Conservation (phyloP, 495 filamentous ascomycete genomes). For the Podospora appendiculata region DNA sequence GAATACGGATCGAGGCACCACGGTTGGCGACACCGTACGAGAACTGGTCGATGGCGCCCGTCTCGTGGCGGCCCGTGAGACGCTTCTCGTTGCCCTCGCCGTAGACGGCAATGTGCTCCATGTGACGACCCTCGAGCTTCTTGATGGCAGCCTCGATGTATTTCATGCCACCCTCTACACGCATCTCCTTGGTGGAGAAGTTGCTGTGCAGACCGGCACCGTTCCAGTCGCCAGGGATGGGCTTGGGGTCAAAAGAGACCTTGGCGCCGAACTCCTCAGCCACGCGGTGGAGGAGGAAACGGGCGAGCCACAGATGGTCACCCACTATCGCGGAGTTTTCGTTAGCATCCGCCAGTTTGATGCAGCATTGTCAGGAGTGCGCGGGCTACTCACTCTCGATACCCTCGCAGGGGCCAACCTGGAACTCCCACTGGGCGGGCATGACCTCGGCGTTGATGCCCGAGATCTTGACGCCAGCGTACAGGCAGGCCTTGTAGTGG, state of each 20-base stretch:
- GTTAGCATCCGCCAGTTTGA: not conserved
- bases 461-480: conserved; percentile 85
- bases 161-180: conserved; percentile 91
- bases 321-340: conserved; percentile 51
- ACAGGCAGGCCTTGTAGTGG: conserved; percentile 96
- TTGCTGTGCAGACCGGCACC: conserved; percentile 95
- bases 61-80: conserved; percentile 95
- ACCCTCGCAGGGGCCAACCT: conserved; percentile 88
- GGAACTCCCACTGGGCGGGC: conserved; percentile 98
- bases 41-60: conserved; percentile 85
- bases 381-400: conserved; percentile 48
- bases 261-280: conserved; percentile 96
- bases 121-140: conserved; percentile 73
- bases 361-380: not conserved
- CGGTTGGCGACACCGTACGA: conserved; percentile 94
- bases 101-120: conserved; percentile 95
- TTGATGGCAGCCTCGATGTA: conserved; percentile 62
- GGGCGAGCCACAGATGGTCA: conserved; percentile 95
- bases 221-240: conserved; percentile 99
- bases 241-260: conserved; percentile 96
- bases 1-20: conserved; percentile 84
- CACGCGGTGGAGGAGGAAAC: conserved; percentile 92
- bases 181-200: conserved; percentile 82
- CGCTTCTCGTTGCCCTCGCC: conserved; percentile 87
- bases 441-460: conserved; percentile 96